Evolutionary conservation across 192 early-diverging fungal species (phyloP), one percentile per base, ranked within the genome.

Genomic region (Funneliformis geosporum): DNA sequence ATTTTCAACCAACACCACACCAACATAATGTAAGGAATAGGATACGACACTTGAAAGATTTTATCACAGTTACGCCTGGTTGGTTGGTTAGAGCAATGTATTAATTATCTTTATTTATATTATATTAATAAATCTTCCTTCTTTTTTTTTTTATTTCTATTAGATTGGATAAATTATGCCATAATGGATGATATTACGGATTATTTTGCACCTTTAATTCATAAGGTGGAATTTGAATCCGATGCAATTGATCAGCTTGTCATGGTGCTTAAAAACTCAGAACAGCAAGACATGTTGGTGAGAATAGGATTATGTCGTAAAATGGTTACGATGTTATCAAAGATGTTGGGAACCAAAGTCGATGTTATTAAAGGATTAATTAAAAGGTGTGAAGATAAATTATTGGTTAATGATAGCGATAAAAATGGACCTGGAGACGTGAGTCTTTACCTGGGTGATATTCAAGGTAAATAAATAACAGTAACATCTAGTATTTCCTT

Each of bases 161-260:
- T 87, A 80, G 96, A 99, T 84, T 99, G 97, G 97, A 93, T 99
- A 73, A 95, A 95, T 87, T 99, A 99, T 80, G 96, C 96, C 0
- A 82, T 99, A 16, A 89, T 99, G 76, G 97, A 99, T 85, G 96
- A 97, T 77, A 94, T 99, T 71, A 96, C 94, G 11, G 98, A 99
- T 82, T 88, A 90, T 28, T 96, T 98, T 80, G 93, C 94, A 55
- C 96, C 97, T 11, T 85, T 96, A 16, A 86, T 98, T 71, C 89
- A 90, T 47, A 83, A 90, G 9, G 93, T 99, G 80, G 98, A 99
- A 85, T 89, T 94, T 73, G 97, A 98, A 81, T 97, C 98, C 1
- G 96, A 97, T 74, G 87, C 91, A 0, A 97, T 99, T 74, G 97
- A 99, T 81, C 97, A 99, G 76, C 83, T 98, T 0, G 96, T 98